A percentile compares a stretch with the other conserved stretches of the same genome.
These are phyloP conservation scores for Trypanosoma rangeli DNA, from an alignment of 208 protist species.

Conservation along the genomic window DNA sequence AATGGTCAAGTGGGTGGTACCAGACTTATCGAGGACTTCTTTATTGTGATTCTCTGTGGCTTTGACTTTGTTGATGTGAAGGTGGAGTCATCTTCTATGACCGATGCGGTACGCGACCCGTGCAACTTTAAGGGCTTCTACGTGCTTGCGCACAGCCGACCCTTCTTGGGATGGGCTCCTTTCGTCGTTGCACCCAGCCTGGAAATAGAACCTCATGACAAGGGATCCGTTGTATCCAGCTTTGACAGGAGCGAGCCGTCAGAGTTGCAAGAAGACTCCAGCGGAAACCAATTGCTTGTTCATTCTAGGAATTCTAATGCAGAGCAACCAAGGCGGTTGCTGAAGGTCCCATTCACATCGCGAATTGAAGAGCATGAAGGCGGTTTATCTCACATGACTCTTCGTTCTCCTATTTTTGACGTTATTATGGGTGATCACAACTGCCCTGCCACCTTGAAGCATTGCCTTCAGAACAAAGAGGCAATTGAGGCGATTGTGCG, in stretches of 20 bases:
- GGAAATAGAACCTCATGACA: background rate
- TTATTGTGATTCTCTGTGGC: conserved; percentile 51
- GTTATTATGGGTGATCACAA: conserved; percentile 15
- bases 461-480: conserved; percentile 34
- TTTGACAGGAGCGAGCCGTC: background rate
- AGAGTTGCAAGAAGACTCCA: background rate
- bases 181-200: conserved; percentile 7
- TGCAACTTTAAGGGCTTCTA: conserved; percentile 53
- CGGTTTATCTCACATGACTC: conserved; percentile 51
- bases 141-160: conserved; percentile 60
- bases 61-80: conserved; percentile 72
- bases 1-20: conserved; percentile 54
- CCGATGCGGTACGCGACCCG: conserved; percentile 24
- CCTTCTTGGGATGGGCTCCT: conserved; percentile 75
- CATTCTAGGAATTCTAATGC: background rate
- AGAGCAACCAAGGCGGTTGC: background rate
- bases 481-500: conserved; percentile 53
- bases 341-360: conserved; percentile 53
- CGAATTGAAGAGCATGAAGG: conserved; percentile 44
- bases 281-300: background rate
- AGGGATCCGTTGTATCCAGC: background rate
- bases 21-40: conserved; percentile 64
- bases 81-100: conserved; percentile 33
- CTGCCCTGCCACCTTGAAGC: conserved; percentile 33
- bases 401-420: conserved; percentile 47